A percentile compares a stretch with the other conserved stretches of the same genome.
Conservation (phyloP, 805 yeast genomes). For the Metschnikowia kofuensis region DNA sequence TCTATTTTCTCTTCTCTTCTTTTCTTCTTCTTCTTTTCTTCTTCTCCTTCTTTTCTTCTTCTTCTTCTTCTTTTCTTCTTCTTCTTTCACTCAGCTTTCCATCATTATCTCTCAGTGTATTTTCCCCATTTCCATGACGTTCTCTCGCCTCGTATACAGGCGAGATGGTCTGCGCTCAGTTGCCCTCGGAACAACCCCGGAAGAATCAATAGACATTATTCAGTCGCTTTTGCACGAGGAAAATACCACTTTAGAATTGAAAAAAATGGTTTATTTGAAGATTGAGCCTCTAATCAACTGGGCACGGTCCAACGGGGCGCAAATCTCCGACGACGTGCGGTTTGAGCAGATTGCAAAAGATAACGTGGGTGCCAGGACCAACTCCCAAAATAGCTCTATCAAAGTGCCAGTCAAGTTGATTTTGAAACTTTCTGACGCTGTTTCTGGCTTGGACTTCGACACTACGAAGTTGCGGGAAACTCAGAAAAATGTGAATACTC, state of each 20-base stretch:
- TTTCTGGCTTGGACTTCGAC: constrained; percentile 18
- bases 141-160: not conserved
- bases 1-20: too few relatives aligned
- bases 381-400: constrained; percentile 11
- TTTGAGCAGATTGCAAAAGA: constrained; percentile 22
- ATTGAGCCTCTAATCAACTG: constrained; percentile 25
- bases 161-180: not conserved
- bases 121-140: not conserved
- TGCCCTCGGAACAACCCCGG: not conserved
- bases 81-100: too few relatives aligned
- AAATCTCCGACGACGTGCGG: constrained; percentile 20
- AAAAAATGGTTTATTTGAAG: not conserved
- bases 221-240: too few relatives aligned
- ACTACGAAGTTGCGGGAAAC: constrained; percentile 10
- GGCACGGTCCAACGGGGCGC: constrained; percentile 32
- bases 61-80: too few relatives aligned
- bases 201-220: too few relatives aligned
- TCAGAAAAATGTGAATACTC: constrained; percentile 25
- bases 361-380: constrained; percentile 27
- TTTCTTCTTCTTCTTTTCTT: too few relatives aligned
- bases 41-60: too few relatives aligned
- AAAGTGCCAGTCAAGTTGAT: constrained; percentile 11
- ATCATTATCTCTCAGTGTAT: not conserved
- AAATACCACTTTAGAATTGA: not conserved
- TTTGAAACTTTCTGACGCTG: constrained; percentile 24